Evolutionary conservation across 2,329 filamentous ascomycete species (phyloP).

Genomic region (Colletotrichum sp.): DNA sequence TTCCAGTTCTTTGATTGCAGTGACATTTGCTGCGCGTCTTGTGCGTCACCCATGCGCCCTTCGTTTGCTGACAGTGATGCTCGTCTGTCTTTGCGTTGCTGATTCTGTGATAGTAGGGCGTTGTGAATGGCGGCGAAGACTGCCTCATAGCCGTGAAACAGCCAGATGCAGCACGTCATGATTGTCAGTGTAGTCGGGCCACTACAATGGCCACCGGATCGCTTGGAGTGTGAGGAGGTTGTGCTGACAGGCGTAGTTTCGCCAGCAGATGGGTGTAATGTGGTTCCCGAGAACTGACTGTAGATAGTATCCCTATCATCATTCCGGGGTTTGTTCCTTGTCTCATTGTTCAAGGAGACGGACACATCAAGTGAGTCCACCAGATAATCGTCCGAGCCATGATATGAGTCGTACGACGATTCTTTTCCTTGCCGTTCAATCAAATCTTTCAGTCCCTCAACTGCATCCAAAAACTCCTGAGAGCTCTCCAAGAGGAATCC

Average conservation of each 20-base stretch:
- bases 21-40: neutral
- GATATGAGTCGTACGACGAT: neutral
- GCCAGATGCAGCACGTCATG: neutral
- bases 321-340: fast-evolving
- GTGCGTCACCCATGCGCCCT: fast-evolving
- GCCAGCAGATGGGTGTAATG: neutral
- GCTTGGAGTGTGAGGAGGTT: neutral
- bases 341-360: neutral
- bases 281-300: neutral
- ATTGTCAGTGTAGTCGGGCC: neutral
- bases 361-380: neutral
- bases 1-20: neutral
- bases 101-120: neutral
- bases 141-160: neutral
- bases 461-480: neutral
- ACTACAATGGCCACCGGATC: neutral
- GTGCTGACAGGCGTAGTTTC: neutral
- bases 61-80: neutral
- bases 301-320: neutral
- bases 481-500: neutral
- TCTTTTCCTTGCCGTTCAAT: neutral
- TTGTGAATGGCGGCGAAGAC: neutral
- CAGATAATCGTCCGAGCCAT: neutral
- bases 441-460: neutral
- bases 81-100: neutral